Evolutionary conservation across 2,329 filamentous ascomycete species (phyloP).

Genomic region (Phaeosphaeria sp.): DNA sequence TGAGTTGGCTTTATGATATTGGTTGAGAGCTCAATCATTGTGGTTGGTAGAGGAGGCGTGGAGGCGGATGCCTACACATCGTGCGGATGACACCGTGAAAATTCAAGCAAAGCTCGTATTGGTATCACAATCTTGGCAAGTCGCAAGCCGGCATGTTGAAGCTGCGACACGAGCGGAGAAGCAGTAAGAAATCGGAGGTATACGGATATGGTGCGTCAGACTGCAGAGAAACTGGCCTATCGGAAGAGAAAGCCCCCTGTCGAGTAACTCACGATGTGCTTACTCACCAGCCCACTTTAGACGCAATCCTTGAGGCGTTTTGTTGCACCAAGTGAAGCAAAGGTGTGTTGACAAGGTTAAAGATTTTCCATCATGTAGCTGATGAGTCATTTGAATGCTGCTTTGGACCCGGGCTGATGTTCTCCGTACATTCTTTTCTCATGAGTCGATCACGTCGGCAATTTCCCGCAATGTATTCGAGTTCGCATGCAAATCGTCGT

Average conservation of each 20-base stretch:
- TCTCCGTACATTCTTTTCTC: background rate
- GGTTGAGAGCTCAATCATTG: background rate
- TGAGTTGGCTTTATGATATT: background rate
- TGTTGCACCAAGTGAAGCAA: background rate
- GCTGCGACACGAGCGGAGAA: slow-evolving; percentile 1
- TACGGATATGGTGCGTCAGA: background rate
- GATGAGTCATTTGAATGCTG: background rate
- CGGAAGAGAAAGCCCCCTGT: background rate
- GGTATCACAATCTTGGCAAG: background rate
- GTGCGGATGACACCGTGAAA: background rate
- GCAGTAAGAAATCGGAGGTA: slow-evolving; percentile 1
- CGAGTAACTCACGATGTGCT: background rate
- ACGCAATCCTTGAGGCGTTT: background rate
- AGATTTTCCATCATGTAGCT: background rate
- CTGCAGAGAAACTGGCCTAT: background rate
- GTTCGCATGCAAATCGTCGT: background rate
- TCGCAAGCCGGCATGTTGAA: background rate
- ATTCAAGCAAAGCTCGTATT: background rate
- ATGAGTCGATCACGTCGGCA: background rate
- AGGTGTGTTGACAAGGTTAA: background rate
- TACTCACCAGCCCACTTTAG: background rate
- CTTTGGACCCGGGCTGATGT: background rate
- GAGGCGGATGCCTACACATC: background rate
- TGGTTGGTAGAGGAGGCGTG: background rate
- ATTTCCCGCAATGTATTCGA: background rate